Evolutionary conservation across 257 asterid species (phyloP).

Genomic region (Solanum acaule): DNA sequence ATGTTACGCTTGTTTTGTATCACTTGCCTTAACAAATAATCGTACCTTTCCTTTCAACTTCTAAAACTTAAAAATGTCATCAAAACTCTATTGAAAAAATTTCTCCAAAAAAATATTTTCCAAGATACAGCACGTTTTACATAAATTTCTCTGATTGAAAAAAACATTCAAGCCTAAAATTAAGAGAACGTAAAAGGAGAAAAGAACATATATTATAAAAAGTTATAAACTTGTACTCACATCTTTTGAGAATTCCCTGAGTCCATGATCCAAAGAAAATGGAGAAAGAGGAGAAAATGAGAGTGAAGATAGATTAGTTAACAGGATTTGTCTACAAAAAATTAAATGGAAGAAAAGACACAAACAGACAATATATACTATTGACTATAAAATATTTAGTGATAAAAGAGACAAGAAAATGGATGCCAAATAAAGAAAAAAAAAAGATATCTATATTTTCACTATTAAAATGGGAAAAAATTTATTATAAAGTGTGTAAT

Average conservation of each 20-base stretch:
- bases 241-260: neutral
- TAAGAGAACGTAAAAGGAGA: neutral
- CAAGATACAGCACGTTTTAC: neutral
- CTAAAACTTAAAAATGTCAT: neutral
- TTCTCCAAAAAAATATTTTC: neutral
- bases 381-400: neutral
- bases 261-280: neutral
- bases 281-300: neutral
- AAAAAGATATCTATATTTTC: neutral
- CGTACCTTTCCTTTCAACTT: neutral
- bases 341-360: neutral
- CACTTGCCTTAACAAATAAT: neutral
- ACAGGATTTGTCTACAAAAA: neutral
- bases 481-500: neutral
- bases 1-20: neutral
- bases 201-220: neutral
- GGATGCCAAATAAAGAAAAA: neutral
- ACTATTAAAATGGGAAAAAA: neutral
- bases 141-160: neutral
- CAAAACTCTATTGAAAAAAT: neutral
- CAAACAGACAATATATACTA: neutral
- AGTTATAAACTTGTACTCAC: neutral
- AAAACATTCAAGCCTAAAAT: neutral
- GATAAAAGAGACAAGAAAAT: neutral
- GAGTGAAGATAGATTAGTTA: neutral